These are phyloP conservation scores for Nakazawaea pomicola DNA, from an alignment of 805 yeast genomes.

Conservation along the genomic window DNA sequence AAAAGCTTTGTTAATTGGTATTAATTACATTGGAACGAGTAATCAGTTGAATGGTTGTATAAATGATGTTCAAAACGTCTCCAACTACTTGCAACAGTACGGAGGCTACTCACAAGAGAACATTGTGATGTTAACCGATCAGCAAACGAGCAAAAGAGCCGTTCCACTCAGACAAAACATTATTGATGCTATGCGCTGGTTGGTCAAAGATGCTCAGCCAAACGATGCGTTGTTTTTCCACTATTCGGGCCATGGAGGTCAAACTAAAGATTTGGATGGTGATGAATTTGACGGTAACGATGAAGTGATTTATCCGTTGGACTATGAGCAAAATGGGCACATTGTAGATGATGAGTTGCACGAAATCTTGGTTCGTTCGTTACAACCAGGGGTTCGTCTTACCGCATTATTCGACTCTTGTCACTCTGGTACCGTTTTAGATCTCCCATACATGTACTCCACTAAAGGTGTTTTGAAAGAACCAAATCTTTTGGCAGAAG, in stretches of 20 bases:
- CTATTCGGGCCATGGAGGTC: constrained; percentile 79
- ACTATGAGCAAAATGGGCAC: constrained; percentile 55
- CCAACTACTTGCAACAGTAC: constrained; percentile 32
- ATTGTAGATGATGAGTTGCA: constrained; percentile 67
- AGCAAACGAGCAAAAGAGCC: constrained; percentile 35
- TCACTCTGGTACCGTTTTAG: constrained; percentile 73
- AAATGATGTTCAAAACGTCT: constrained; percentile 56
- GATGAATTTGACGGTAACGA: constrained; percentile 75
- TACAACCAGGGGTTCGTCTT: constrained; percentile 62
- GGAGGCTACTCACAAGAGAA: constrained; percentile 44
- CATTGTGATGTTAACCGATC: constrained; percentile 51
- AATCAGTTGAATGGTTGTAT: constrained; percentile 65
- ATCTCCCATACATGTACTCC: constrained; percentile 69
- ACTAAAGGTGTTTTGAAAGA: constrained; percentile 82
- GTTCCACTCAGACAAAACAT: constrained; percentile 64
- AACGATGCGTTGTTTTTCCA: constrained; percentile 73
- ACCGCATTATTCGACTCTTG: constrained; percentile 76
- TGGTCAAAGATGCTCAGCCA: constrained; percentile 62
- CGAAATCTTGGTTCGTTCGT: constrained; percentile 53
- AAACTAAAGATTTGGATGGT: constrained; percentile 55
- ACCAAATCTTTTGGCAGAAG: constrained; percentile 71
- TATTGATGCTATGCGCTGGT: constrained; percentile 68
- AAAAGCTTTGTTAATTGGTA: constrained; percentile 66
- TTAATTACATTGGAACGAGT: constrained; percentile 59
- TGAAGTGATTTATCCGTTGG: constrained; percentile 70